A percentile compares a stretch with the other conserved stretches of the same genome.
Evolutionary conservation across 371 early-diverging fungal genomes (phyloP).

Genomic region (Blakeslea trispora): DNA sequence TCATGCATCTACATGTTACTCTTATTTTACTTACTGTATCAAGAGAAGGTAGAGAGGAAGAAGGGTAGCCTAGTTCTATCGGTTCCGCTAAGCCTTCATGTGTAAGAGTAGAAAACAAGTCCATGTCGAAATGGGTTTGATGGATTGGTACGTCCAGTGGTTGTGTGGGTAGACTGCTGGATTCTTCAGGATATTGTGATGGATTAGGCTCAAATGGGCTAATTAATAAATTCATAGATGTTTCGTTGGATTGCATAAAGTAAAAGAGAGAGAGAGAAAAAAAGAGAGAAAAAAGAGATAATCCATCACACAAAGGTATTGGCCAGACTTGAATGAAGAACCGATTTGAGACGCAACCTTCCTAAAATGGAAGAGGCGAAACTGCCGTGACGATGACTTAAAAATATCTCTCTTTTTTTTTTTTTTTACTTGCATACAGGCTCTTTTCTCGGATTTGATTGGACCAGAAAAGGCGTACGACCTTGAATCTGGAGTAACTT

Average conservation of each 20-base stretch:
- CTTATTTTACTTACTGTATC: slow-evolving; percentile 11
- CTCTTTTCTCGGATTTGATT: too few relatives aligned
- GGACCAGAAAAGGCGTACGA: too few relatives aligned
- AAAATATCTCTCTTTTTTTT: too few relatives aligned
- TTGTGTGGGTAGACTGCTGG: slow-evolving; percentile 7
- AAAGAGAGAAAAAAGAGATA: not conserved
- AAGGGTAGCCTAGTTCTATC: not conserved
- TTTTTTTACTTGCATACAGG: too few relatives aligned
- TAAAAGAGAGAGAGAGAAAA: not conserved
- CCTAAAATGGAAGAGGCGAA: too few relatives aligned
- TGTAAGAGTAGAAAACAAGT: not conserved
- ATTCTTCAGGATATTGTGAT: not conserved
- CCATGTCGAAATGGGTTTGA: not conserved
- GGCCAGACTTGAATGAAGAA: too few relatives aligned
- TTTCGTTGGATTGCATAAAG: not conserved
- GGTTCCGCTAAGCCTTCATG: not conserved
- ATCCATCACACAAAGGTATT: too few relatives aligned
- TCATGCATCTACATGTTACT: too few relatives aligned
- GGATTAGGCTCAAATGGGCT: slow-evolving; percentile 18
- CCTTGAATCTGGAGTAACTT: too few relatives aligned
- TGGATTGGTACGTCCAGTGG: slow-evolving; percentile 9
- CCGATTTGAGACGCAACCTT: too few relatives aligned
- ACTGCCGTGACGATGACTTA: too few relatives aligned
- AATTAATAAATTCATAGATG: slow-evolving; percentile 18
- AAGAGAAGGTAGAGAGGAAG: slow-evolving; percentile 11